Conservation (phyloP, 805 yeast species). For the Sugiyamaella boreocaroliniensis region DNA sequence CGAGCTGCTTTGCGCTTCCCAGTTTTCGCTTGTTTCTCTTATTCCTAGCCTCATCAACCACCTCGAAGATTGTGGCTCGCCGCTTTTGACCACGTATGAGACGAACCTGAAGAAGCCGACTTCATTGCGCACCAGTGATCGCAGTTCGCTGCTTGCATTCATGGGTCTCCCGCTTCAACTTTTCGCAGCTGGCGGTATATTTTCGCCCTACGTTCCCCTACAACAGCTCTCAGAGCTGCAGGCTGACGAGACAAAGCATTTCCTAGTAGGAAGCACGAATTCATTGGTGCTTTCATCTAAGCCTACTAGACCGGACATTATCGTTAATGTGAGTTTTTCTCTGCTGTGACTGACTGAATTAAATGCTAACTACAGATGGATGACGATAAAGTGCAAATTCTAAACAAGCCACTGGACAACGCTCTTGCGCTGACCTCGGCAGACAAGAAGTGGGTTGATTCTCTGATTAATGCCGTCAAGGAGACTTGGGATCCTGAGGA, state of each 20-base stretch:
- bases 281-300: slow-evolving; percentile 66
- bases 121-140: slow-evolving; percentile 67
- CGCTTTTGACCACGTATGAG: slow-evolving; percentile 51
- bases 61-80: slow-evolving; percentile 74
- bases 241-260: slow-evolving; percentile 51
- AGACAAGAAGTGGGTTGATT: slow-evolving; percentile 72
- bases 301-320: slow-evolving; percentile 54
- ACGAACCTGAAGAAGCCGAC: slow-evolving; percentile 50
- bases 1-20: slow-evolving; percentile 72
- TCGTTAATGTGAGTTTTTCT: slow-evolving; percentile 64
- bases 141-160: slow-evolving; percentile 68
- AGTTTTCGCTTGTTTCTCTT: slow-evolving; percentile 74
- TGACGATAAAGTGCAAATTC: slow-evolving; percentile 39
- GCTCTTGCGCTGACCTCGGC: slow-evolving; percentile 44
- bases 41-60: slow-evolving; percentile 73
- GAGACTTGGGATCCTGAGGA: slow-evolving; percentile 39
- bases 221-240: slow-evolving; percentile 79
- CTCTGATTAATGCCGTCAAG: slow-evolving; percentile 45
- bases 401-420: slow-evolving; percentile 38
- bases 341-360: slow-evolving; percentile 6
- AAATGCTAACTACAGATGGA: slow-evolving; percentile 15
- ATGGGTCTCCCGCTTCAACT: slow-evolving; percentile 84
- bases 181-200: slow-evolving; percentile 79
- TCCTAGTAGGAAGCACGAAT: slow-evolving; percentile 82
- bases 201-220: slow-evolving; percentile 89